Base-by-base conservation (phyloP, 495 filamentous ascomycete genomes). In the Jackrogersella minutella region DNA sequence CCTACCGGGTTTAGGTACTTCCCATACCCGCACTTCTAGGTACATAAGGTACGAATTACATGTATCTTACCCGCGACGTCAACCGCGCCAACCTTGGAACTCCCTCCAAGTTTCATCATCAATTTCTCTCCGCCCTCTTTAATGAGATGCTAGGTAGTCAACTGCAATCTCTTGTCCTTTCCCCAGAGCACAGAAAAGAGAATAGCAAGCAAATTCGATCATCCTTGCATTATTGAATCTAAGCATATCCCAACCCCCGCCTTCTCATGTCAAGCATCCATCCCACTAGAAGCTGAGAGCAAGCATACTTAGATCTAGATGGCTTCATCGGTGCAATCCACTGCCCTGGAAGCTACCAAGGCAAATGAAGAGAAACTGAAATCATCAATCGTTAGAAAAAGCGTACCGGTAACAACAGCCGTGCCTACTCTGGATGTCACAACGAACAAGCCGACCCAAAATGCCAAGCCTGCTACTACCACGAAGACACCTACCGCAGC, bases 41-140 rank as follows among this genome's bases (percentile, higher is more conserved):
- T 30, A 7, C 26, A 31, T 17, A 6, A 6, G n/a, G 40, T 21
- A 24, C n/a, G 11, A 31, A 56, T 39, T 11, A n/a, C 24, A 37
- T 47, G 21, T 53, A n/a, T n/a, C n/a, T n/a, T n/a, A 13, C 19
- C 44, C 39, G 30, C 26, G 30, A 56, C 14, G 44, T 46, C 22
- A 33, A 68, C 58, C 51, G 52, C 30, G 31, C 59, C 41, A 50
- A 49, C n/a, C n/a, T n/a, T n/a, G n/a, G n/a, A n/a, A n/a, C 36
- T 55, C 40, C 13, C 3, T 53, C 53, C 55, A 55, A 33, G 66
- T 69, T 69, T 69, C 56, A 64, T 44, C 56, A 40, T 64, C 37
- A 43, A 49, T 28, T 60, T 36, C 47, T 40, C 26, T 24, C 53
- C 43, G 7, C 34, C 46, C 34, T 22, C 40, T 69, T 34, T 44